phyloP scores from a whole-genome alignment of 225 moss, liverwort and hornwort genomes.

The Sphagnum contortum region DNA sequence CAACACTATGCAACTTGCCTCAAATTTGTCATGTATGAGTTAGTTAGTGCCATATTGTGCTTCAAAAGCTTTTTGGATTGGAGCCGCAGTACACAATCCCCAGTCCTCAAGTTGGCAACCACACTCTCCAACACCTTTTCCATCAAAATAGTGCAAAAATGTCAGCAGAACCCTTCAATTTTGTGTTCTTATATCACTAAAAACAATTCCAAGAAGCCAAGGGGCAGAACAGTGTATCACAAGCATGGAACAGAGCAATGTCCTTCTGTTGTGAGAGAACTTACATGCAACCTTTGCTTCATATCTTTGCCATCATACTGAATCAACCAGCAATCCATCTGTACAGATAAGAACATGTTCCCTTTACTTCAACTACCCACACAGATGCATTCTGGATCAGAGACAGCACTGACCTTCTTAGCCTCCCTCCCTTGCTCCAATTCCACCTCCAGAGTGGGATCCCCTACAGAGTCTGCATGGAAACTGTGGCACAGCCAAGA shows the following conservation, averaged over 20 bases:
- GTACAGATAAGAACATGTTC: no score
- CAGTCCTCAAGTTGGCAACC: constrained; percentile 56
- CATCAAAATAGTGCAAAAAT: background rate
- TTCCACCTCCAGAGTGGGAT: constrained; percentile 63
- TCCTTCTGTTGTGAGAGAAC: no score
- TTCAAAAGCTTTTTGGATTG: constrained; percentile 24
- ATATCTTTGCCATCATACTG: no score
- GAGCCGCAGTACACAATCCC: constrained; percentile 52
- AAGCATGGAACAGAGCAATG: no score
- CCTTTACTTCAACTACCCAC: no score
- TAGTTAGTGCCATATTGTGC: constrained; percentile 35
- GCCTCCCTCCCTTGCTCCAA: constrained; percentile 57
- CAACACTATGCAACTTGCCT: constrained; percentile 24
- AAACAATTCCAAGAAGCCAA: no score
- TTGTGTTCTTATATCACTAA: no score
- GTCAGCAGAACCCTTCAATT: no score
- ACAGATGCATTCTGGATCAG: no score
- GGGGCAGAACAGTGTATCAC: no score
- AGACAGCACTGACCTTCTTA: constrained; percentile 25
- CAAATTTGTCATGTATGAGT: constrained; percentile 52
- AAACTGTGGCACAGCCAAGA: constrained; percentile 29
- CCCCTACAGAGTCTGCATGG: constrained; percentile 42
- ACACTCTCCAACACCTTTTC: constrained; percentile 55
- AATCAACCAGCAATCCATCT: no score
- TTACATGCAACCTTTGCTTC: no score